Evolutionary conservation across 345 rosid genomes (phyloP), one percentile per base, ranked within the genome.

Genomic region (Clausena lansium): DNA sequence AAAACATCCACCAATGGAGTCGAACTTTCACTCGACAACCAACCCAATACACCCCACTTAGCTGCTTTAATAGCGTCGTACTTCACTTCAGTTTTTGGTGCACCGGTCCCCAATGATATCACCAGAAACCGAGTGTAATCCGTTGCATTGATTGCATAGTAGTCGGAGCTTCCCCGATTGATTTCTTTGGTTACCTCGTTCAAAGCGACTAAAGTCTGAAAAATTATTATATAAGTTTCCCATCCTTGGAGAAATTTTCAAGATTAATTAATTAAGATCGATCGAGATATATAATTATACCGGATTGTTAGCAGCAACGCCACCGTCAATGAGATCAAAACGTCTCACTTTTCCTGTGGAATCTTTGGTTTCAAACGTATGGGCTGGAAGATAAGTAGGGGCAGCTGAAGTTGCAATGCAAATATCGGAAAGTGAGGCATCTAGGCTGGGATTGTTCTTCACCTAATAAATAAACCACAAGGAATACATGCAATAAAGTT

Each of bases 301-400:
- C 63, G 77, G 91, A 83, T 88, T 85, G 55, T 88, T 88, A 15
- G 97, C 98, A 7, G 95, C 97, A 17, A 93, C 86, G 54, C 98
- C 95, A 0, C 95, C 95, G 27, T 93, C 98, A 14, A 92, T 83
- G 33, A 92, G 97, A 78, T 93, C 79, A 84, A 84, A 93, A 28
- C 78, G 83, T 75, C 71, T 85, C 9, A 79, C 77, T 19, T 78
- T 75, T 38, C 91, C 91, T 0, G 15, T 64, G 9, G 76, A 33
- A 41, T 84, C 88, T 74, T 77, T 7, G 28, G 84, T 87, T 82
- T 78, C 78, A 68, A 87, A 87, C 30, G 52, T 11, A 76, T 84
- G 85, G 7, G 92, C 88, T 0, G 94, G 93, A 7, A 92, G 87
- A 77, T 86, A 90, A 28, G 92, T 92, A 33, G 94, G 97, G 7